Evolutionary conservation across 495 filamentous ascomycete genomes (phyloP), one percentile per base, ranked within the genome.

Genomic region (Podospora comata): DNA sequence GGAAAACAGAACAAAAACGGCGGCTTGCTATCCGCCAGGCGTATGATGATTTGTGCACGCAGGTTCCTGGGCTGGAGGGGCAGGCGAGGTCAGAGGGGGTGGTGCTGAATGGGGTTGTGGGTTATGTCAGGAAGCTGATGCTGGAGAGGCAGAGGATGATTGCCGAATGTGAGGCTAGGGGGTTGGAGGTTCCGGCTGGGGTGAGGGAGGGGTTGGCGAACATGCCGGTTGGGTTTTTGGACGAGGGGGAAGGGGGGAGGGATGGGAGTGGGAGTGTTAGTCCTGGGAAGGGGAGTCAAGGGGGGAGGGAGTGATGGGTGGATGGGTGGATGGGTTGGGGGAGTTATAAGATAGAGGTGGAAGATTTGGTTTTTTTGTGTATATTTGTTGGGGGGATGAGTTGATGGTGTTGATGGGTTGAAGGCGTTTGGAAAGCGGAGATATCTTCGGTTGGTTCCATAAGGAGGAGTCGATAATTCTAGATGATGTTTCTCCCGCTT

Each of bases 61-160:
- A 94, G 55, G 92, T 97, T 19, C 94, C 94, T 0, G 93, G 92
- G 0, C 78, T 94, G 18, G 87, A 91, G 74, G 93, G 93, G 6
- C 90, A 93, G 74, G 92, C 90, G 0, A 85, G 93, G 44, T 95
- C 92, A 70, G 94, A 97, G 80, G 90, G 90, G 56, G 82, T 92
- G 26, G 92, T 97, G 18, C 81, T 97, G 19, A 86, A 87, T 65
- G 88, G 87, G 72, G 93, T 92, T 0, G 85, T 93, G 3, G 86
- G 89, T 23, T 91, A 88, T 74, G 89, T 96, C 75, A 79, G 83
- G 6, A 79, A 88, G 65, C 82, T 91, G 75, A 75, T 96, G 19
- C 81, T 81, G 62, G 84, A 88, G 73, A 83, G 91, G 55, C 82
- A 75, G 66, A 79, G 81, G 60, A 79, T 95, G 39, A 84, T 92